Conservation (phyloP, 352 stramenopile species). For the Globisporangium abappressorium region DNA sequence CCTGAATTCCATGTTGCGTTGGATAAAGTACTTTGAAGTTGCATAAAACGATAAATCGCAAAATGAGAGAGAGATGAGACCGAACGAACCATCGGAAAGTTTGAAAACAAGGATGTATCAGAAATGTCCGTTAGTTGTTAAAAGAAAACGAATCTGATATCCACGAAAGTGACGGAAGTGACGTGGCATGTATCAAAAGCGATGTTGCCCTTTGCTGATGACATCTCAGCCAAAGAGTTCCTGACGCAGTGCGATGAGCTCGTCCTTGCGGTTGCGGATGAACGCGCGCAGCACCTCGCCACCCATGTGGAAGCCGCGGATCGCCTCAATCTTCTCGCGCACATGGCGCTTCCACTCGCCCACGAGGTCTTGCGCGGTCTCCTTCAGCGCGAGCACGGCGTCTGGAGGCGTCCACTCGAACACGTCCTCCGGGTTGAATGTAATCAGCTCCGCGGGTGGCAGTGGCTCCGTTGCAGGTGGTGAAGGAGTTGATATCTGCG, state of each 20-base stretch:
- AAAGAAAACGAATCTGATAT: neutral
- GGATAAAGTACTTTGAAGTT: neutral
- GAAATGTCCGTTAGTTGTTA: neutral
- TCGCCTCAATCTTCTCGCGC: conserved; percentile 38
- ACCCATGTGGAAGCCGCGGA: conserved; percentile 60
- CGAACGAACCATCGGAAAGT: neutral
- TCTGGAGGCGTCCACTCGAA: conserved; percentile 59
- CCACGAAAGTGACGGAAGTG: too few relatives aligned
- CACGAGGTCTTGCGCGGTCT: conserved; percentile 12
- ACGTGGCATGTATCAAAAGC: neutral
- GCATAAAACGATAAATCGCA: neutral
- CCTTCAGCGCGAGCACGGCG: conserved; percentile 21
- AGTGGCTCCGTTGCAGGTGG: neutral
- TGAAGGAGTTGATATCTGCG: neutral
- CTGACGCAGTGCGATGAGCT: conserved; percentile 50
- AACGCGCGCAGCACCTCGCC: conserved; percentile 50
- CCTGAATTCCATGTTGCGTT: neutral
- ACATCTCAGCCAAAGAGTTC: conserved; percentile 42
- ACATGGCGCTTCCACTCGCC: conserved; percentile 43
- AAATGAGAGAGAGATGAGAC: neutral
- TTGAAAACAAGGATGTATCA: conserved; percentile 1
- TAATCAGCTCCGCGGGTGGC: conserved; percentile 1
- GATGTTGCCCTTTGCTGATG: neutral
- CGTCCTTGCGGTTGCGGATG: conserved; percentile 57
- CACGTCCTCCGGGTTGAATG: conserved; percentile 47